Conservation (phyloP, 1,139 yeast genomes). For the Pichia cactophila region DNA sequence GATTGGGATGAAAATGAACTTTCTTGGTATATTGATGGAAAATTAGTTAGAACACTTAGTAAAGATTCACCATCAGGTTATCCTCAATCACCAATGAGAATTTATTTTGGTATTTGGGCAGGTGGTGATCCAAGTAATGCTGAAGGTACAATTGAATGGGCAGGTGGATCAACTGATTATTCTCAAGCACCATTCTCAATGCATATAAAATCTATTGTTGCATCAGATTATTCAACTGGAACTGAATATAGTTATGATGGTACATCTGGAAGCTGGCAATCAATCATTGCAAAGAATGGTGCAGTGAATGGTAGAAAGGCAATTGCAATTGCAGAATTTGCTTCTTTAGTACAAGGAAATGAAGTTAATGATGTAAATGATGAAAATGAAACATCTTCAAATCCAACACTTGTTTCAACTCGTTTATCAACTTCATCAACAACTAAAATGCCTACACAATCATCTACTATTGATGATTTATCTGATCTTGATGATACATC, state of each 20-base stretch:
- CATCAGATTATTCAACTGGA: constrained; percentile 79
- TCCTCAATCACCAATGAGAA: constrained; percentile 45
- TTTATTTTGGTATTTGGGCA: constrained; percentile 47
- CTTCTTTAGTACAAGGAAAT: constrained; percentile 31
- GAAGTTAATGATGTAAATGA: background rate
- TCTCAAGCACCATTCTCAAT: constrained; percentile 48
- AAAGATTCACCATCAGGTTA: constrained; percentile 35
- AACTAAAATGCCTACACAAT: too few species aligned
- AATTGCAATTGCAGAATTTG: constrained; percentile 45
- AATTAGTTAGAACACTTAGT: constrained; percentile 36
- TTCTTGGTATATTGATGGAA: constrained; percentile 40
- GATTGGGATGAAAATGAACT: constrained; percentile 68
- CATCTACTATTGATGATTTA: background rate
- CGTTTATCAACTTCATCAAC: background rate
- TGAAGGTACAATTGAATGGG: constrained; percentile 50
- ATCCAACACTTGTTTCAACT: background rate
- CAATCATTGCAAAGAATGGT: constrained; percentile 61
- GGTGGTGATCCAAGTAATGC: constrained; percentile 47
- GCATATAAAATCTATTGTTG: constrained; percentile 52
- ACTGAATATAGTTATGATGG: constrained; percentile 57
- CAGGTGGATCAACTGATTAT: constrained; percentile 48
- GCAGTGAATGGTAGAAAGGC: constrained; percentile 51
- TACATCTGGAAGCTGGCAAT: constrained; percentile 57
- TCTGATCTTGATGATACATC: background rate
- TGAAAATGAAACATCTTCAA: background rate